Percentiles rank a stretch among this genome's conserved stretches.
phyloP scores from a whole-genome alignment of 345 rosid species.

The Hypericum androsaemum region DNA sequence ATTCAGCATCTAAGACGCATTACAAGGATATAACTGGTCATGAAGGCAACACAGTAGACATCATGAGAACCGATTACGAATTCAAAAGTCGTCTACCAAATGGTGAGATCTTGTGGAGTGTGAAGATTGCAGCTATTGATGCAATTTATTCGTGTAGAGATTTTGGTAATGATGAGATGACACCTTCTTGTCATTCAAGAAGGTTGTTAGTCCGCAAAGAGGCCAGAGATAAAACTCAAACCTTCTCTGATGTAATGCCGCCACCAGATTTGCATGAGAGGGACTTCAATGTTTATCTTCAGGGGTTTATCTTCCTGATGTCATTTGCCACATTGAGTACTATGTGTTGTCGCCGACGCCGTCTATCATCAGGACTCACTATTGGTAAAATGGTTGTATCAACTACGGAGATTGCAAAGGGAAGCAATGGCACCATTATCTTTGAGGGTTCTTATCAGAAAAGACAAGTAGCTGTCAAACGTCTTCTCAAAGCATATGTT shows the following conservation, averaged over 20 bases:
- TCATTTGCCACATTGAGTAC: constrained; percentile 25
- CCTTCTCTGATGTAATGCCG: constrained; percentile 20
- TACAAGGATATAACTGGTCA: constrained; percentile 12
- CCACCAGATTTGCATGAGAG: constrained; percentile 21
- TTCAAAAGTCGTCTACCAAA: constrained; percentile 51
- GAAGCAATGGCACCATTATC: constrained; percentile 87
- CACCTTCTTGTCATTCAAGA: constrained; percentile 58
- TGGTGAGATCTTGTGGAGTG: constrained; percentile 47
- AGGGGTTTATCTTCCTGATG: constrained; percentile 29
- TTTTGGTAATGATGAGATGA: constrained; percentile 37
- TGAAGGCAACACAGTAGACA: constrained; percentile 27
- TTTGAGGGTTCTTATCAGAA: constrained; percentile 86
- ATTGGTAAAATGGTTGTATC: constrained; percentile 74
- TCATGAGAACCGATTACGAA: constrained; percentile 69
- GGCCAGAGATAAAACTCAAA: constrained; percentile 14
- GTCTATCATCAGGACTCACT: constrained; percentile 44
- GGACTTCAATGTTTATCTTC: constrained; percentile 21
- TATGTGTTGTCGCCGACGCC: no score
- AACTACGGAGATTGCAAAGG: constrained; percentile 76
- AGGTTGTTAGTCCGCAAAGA: constrained; percentile 38
- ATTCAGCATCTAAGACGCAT: constrained; percentile 26
- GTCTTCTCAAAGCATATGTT: constrained; percentile 79
- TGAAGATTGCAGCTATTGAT: constrained; percentile 53
- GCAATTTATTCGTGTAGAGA: constrained; percentile 58
- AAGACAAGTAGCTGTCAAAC: constrained; percentile 85